Base-by-base conservation (phyloP, 768 basidiomycete genomes). In the Termitomyces titanicus region DNA sequence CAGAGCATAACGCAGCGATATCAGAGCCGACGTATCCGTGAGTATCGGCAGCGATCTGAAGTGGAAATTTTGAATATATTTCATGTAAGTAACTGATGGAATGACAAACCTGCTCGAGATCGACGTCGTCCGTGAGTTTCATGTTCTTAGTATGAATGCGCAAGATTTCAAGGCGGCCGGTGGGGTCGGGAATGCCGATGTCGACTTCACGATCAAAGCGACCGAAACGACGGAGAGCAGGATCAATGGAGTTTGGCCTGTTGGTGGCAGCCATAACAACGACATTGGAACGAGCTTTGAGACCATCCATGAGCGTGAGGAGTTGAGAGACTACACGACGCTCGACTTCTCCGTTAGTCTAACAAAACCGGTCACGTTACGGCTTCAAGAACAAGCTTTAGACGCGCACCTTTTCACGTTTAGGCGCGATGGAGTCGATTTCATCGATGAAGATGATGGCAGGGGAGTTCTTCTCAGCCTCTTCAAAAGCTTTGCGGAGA, bases 101-200 rank as follows among this genome's bases (percentile, higher is more conserved):
- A 22, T 24, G 8, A 62, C 68, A 55, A 63, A 88, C 90, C 78
- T 94, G 92, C 72, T 99, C 97, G 56, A 98, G 84, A 66, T 99
- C 97, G 35, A 98, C 97, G 62, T 98, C 96, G 54, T 98, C 95
- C 24, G 73, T 84, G 47, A 98, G 80, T 74, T 98, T 99, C 97
- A 99, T 98, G 78, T 99, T 98, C 86, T 98, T 98, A 54, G 97
- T 98, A 80, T 98, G 97, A 58, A 99, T 98, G 50, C 96, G 91
- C 58, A 98, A 88, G 66, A 98, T 99, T 70, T 99, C 97, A 43
- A 98, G 85, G 73, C 97, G 96, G 53, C 97, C 97, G 56, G 96
- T 98, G 0, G 97, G 97, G 72, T 99, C 97, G 42, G 97, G 97
- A 62, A 99, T 98, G 66, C 97, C 94, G 59, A 99, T 99, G 74